Conservation (phyloP, 129 eudicot species). For the Rutidosis leptorrhynchoides region DNA sequence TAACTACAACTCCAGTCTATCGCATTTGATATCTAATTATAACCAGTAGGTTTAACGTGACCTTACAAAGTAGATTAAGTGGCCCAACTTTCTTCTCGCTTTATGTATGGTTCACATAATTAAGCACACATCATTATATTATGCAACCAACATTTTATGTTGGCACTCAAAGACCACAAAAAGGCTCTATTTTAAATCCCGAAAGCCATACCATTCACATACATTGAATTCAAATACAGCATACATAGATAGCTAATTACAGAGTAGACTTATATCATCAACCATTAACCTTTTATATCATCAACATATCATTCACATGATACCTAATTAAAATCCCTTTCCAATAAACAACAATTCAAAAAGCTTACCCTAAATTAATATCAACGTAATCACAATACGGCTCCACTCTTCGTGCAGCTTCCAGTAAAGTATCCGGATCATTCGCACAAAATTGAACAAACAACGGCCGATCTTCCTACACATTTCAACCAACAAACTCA, state of each 20-base stretch:
- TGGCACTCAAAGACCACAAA: no score
- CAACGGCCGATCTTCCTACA: slow-evolving; percentile 86
- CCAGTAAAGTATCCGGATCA: slow-evolving; percentile 76
- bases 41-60: not conserved
- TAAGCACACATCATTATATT: not conserved
- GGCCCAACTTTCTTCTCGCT: not conserved
- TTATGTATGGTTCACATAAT: not conserved
- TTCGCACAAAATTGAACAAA: slow-evolving; percentile 97
- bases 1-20: no score
- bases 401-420: slow-evolving; percentile 81
- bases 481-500: slow-evolving; percentile 13
- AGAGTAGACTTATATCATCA: no score
- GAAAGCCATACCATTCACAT: no score
- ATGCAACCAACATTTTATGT: no score
- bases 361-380: slow-evolving; percentile 79
- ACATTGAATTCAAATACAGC: not conserved
- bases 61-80: not conserved
- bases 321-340: not conserved
- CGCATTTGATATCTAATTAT: not conserved
- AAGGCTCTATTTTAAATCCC: no score
- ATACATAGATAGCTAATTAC: not conserved
- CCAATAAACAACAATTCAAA: not conserved
- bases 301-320: not conserved
- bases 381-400: slow-evolving; percentile 93
- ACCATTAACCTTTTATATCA: not conserved